Base-by-base conservation (phyloP, 768 basidiomycete genomes). In the Tephrocybe rancida region DNA sequence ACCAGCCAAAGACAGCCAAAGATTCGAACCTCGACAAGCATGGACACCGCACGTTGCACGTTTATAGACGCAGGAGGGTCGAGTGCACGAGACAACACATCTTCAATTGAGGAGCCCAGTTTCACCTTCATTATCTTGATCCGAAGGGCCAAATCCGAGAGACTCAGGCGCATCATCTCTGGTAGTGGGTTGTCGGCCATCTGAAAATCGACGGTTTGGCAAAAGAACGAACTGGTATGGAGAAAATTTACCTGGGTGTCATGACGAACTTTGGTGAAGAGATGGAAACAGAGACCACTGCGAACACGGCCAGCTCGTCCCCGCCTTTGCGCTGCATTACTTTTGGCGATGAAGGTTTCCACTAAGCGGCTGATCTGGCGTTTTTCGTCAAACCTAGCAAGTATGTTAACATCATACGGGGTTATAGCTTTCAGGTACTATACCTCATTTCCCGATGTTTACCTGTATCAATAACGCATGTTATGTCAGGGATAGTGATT, bases 401-500 rank as follows among this genome's bases (percentile, higher is more conserved):
- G 55, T 13, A 16, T 22, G 24, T 35, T 45, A n/a, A 21, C 6
- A n/a, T 30, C n/a, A 18, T 21, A 22, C 21, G 16, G 44, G 26
- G 39, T 26, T 0, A 26, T 5, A 48, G 24, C 14, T 8, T 16
- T 27, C 32, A 13, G 19, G 25, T 39, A n/a, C 62, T 62, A 45
- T 53, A 88, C 87, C 88, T 84, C 88, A 97, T 97, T 73, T 97
- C 95, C 59, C 92, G 81, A 67, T 97, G 94, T 63, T 91, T 94
- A 44, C 95, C 95, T 0, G 87, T 84, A 64, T 99, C 96, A 55
- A 98, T 93, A 21, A 98, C 96, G 60, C 93, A 95, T 8, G 95
- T 96, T 54, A 97, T 91, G 62, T 99, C 97, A 5, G 96, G 96
- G 50, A 99, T 99, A 1, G 97, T 99, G 50, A 99, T 92, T 61